Base-by-base conservation (phyloP, 2,329 filamentous ascomycete species). In the Juglanconis sp. region DNA sequence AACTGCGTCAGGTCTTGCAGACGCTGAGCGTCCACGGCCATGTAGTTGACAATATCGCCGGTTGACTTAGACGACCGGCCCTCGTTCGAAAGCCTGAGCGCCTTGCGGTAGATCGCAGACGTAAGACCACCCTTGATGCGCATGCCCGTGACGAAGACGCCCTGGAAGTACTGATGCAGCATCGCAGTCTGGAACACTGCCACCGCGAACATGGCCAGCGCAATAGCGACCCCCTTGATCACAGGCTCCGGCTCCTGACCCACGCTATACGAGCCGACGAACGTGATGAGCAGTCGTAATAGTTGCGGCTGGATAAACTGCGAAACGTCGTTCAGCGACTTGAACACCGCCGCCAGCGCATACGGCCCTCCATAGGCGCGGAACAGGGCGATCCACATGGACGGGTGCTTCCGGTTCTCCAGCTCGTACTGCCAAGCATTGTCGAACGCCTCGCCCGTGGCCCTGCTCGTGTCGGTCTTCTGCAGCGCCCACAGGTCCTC, bases 11-110 rank as follows among this genome's bases (percentile, higher is more conserved):
- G 79, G 75, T 99, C 95, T 69, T 97, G 91, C 17, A 99, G 82
- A 65, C 96, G 89, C 75, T 99, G 95, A 13, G 94, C 94, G 72
- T 99, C 95, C 9, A 99, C 94, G 50, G 96, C 95, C 94, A 99
- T 99, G 76, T 96, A 95, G 72, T 99, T 99, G 72, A 99, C 95
- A 70, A 99, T 98, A 70, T 99, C 96, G 60, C 95, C 95, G 0
- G 95, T 99, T 0, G 91, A 91, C 77, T 98, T 97, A 49, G 87
- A 77, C 2, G 92, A 84, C 57, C 94, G 86, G 8, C 95, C 95
- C 76, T 99, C 95, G 68, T 96, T 98, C 5, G 94, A 98, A 17
- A 99, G 81, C 65, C 86, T 88, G 64, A 98, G 81, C 0, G 93
- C 90, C 77, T 99, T 99, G 61, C 88, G 85, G 74, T 99, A 99